Conservation (phyloP, 768 basidiomycete species). For the Auriscalpium vulgare region DNA sequence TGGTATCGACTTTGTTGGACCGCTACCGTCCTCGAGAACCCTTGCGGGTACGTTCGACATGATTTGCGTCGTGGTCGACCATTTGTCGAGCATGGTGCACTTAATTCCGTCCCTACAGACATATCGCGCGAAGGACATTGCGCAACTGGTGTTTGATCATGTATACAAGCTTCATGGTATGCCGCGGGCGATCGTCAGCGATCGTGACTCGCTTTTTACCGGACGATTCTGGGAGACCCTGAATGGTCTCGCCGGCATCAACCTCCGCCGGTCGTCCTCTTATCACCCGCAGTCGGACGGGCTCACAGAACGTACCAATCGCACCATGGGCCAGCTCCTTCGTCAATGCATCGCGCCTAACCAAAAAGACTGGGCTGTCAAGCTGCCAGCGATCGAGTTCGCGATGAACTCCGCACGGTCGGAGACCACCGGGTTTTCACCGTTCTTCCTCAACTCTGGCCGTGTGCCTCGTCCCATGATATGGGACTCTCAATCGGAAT, state of each 20-base stretch:
- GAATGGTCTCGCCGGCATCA: slow-evolving; percentile 21
- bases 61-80: slow-evolving; percentile 19
- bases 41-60: slow-evolving; percentile 17
- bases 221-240: slow-evolving; percentile 34
- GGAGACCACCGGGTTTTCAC: slow-evolving; percentile 27
- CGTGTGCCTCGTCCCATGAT: slow-evolving; percentile 24
- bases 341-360: slow-evolving; percentile 19
- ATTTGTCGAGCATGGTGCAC: slow-evolving; percentile 11
- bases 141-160: slow-evolving; percentile 26
- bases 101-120: slow-evolving; percentile 22
- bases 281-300: slow-evolving; percentile 39
- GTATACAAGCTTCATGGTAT: slow-evolving; percentile 33
- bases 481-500: slow-evolving; percentile 18
- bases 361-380: slow-evolving; percentile 27
- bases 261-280: slow-evolving; percentile 29
- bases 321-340: slow-evolving; percentile 25
- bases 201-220: slow-evolving; percentile 35
- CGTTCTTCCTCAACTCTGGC: slow-evolving; percentile 29
- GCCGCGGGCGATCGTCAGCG: slow-evolving; percentile 30
- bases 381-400: slow-evolving; percentile 23
- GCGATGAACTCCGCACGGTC: slow-evolving; percentile 18
- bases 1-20: slow-evolving; percentile 17
- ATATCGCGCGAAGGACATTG: slow-evolving; percentile 27
- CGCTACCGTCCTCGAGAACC: slow-evolving; percentile 10
- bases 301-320: slow-evolving; percentile 28